Evolutionary conservation across 2,329 filamentous ascomycete genomes (phyloP).

Genomic region (Clarireedia paspali): DNA sequence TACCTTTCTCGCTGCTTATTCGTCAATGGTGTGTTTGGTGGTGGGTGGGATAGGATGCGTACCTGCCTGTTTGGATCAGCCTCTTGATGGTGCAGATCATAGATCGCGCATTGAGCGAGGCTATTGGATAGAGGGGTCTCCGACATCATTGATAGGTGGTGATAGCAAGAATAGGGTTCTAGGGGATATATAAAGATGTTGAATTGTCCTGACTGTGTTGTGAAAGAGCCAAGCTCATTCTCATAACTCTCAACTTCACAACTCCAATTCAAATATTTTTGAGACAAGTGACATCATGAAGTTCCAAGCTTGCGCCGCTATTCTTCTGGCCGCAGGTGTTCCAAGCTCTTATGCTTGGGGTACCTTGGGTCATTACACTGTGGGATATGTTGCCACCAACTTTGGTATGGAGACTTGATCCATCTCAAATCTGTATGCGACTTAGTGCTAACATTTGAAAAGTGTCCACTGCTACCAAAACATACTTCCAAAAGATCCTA

Average conservation of each 20-base stretch:
- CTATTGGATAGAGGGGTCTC: no score
- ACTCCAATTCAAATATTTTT: background rate
- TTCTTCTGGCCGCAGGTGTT: conserved; percentile 14
- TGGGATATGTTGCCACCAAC: conserved; percentile 54
- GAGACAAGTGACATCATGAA: conserved; percentile 2
- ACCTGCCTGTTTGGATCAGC: conserved; percentile 7
- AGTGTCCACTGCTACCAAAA: conserved; percentile 48
- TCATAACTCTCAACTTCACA: background rate
- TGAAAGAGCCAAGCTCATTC: background rate
- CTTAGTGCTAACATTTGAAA: background rate
- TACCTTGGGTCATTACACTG: conserved; percentile 56
- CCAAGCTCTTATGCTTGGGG: conserved; percentile 22
- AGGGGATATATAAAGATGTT: background rate
- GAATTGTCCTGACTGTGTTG: background rate
- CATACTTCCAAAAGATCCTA: conserved; percentile 50
- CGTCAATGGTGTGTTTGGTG: background rate
- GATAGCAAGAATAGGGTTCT: no score
- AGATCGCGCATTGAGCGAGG: background rate
- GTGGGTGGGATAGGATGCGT: background rate
- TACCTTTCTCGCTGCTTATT: conserved; percentile 1
- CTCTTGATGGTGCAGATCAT: background rate
- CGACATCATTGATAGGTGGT: no score
- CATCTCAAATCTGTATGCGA: background rate
- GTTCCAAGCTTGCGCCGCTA: conserved; percentile 3
- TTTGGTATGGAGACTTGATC: conserved; percentile 31